phyloP scores from a whole-genome alignment of 1,139 yeast species.

The Lodderomyces parapsilosis region DNA sequence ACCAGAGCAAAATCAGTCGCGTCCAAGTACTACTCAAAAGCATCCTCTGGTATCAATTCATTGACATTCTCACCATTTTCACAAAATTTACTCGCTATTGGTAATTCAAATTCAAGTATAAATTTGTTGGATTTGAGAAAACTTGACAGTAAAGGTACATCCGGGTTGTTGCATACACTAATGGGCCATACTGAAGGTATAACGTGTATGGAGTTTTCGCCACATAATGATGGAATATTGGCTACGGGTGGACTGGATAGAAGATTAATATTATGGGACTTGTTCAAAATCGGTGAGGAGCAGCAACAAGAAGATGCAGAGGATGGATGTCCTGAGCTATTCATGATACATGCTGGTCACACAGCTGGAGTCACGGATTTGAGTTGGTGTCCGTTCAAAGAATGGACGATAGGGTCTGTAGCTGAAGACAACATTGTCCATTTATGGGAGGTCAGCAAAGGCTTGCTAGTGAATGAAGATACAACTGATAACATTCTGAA shows the following conservation, averaged over 20 bases:
- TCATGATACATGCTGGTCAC: conserved; percentile 89
- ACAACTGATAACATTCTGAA: conserved; percentile 12
- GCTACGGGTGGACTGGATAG: conserved; percentile 75
- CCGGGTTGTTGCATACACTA: conserved; percentile 59
- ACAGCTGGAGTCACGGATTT: conserved; percentile 74
- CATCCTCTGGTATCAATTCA: conserved; percentile 54
- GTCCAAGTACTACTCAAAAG: conserved; percentile 28
- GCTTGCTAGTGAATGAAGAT: conserved; percentile 39
- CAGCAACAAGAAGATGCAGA: conserved; percentile 76
- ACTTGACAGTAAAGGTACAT: conserved; percentile 25
- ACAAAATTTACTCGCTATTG: conserved; percentile 58
- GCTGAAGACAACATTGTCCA: conserved; percentile 80
- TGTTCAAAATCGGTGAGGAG: conserved; percentile 71
- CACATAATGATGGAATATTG: conserved; percentile 67
- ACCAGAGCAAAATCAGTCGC: conserved; percentile 30
- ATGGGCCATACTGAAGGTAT: conserved; percentile 75
- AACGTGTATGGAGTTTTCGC: conserved; percentile 69
- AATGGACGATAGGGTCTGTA: conserved; percentile 72
- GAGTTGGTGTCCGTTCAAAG: conserved; percentile 65
- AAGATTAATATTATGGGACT: conserved; percentile 72
- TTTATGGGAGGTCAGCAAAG: conserved; percentile 66
- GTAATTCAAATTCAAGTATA: conserved; percentile 67
- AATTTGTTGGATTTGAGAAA: conserved; percentile 60
- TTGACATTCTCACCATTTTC: conserved; percentile 66
- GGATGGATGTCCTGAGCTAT: conserved; percentile 78